Percentiles rank a stretch among this genome's conserved stretches.
These are phyloP conservation scores for Ophiostoma sp. DNA, from an alignment of 2,329 filamentous ascomycete species.

Conservation along the genomic window DNA sequence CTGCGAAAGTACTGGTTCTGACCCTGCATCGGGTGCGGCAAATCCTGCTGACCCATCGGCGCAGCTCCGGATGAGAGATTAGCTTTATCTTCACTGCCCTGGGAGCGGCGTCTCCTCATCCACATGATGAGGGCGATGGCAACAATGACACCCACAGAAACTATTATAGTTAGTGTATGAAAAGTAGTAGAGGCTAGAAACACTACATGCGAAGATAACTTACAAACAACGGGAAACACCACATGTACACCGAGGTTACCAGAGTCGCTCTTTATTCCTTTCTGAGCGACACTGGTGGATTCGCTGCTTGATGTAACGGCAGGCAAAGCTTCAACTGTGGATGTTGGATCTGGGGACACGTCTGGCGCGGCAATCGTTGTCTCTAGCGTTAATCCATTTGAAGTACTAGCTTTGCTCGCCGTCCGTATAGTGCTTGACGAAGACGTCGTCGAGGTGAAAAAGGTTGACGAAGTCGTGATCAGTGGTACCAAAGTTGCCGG, in stretches of 20 bases:
- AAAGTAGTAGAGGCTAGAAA: background rate
- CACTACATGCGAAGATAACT: background rate
- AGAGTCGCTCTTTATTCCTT: background rate
- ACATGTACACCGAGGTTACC: background rate
- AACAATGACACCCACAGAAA: background rate
- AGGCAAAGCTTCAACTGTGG: background rate
- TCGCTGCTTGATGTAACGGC: background rate
- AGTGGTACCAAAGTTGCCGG: background rate
- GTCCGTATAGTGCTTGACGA: background rate
- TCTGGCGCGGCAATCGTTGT: background rate
- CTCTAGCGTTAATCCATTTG: background rate
- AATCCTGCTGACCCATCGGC: background rate
- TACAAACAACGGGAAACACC: conserved; percentile 8
- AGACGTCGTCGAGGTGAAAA: background rate
- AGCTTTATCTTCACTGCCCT: background rate
- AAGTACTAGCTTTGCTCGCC: no score
- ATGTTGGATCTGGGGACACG: background rate
- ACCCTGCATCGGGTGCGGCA: background rate
- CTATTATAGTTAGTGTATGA: background rate
- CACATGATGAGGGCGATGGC: background rate
- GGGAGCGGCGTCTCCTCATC: background rate
- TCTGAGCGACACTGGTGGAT: background rate
- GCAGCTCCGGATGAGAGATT: background rate
- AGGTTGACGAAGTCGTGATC: background rate
- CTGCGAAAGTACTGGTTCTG: background rate